phyloP scores from a whole-genome alignment of 441 rosid species.

The Mallotus repandus region DNA sequence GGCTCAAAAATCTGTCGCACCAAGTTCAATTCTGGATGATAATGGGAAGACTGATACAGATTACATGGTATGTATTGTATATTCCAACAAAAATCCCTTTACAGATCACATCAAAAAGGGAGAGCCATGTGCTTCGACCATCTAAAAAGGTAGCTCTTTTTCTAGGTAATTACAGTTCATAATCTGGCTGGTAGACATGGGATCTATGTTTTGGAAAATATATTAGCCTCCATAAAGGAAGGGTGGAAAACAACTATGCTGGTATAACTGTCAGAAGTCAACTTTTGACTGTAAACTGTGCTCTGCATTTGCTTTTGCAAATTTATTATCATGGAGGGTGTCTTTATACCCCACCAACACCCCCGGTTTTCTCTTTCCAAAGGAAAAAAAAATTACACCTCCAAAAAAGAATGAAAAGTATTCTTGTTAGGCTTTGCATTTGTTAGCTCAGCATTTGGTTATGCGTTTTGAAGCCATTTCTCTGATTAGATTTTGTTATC shows the following conservation, averaged over 20 bases:
- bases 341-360: no score
- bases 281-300: neutral
- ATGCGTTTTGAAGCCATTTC: slow-evolving; percentile 14
- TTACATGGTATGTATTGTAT: slow-evolving; percentile 39
- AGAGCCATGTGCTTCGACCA: neutral
- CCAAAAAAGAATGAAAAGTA: neutral
- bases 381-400: no score
- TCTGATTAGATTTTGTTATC: slow-evolving; percentile 10
- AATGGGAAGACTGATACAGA: slow-evolving; percentile 49
- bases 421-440: slow-evolving; percentile 2
- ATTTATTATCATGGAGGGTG: neutral
- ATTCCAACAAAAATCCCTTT: slow-evolving; percentile 8
- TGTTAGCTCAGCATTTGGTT: slow-evolving; percentile 4
- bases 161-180: neutral
- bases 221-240: neutral
- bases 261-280: neutral
- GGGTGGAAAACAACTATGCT: neutral
- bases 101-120: neutral
- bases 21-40: slow-evolving; percentile 59
- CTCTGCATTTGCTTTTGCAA: slow-evolving; percentile 12
- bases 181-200: neutral
- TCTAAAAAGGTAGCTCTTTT: slow-evolving; percentile 1
- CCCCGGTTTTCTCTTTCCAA: no score
- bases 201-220: neutral
- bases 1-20: slow-evolving; percentile 43